Evolutionary conservation across 2,329 filamentous ascomycete genomes (phyloP), one percentile per base, ranked within the genome.

Genomic region (Corinectria fuckeliana): DNA sequence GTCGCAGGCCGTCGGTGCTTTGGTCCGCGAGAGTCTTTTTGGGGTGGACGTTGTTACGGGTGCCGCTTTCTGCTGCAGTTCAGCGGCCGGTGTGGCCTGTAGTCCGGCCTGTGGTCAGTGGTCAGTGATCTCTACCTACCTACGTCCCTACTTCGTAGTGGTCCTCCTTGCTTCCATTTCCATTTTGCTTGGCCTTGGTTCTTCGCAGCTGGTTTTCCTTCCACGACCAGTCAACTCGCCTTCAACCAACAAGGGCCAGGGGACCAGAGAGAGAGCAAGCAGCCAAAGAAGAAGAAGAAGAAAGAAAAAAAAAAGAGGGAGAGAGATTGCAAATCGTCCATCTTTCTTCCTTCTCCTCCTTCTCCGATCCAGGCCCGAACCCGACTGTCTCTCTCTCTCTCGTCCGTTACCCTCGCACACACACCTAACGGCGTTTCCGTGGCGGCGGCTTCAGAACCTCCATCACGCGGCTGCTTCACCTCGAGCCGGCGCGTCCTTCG

Each of bases 381-480:
- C 36, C 49, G 56, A 57, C 54, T 16, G 49, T 16, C 56, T 39
- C 36, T 42, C 38, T 25, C 55, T 28, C 42, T 39, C 54, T 38
- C 47, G 16, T 42, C 54, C 41, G 30, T 14, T 36, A 28, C 48
- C 20, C 41, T 42, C 42, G 34, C 26, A 41, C 39, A 41, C 49
- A 30, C 41, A 55, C 56, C 41, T 57, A 61, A 58, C 56, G 52
- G 45, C 45, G 49, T 53, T 58, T 47, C 56, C 39, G 55, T 61
- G 58, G 59, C 59, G 56, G 57, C 63, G 56, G 62, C 60, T 23
- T 44, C 23, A 21, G 16, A n/a, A 21, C 64, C 58, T 62, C 61
- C 50, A 56, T 59, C 60, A 60, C 62, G 58, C 63, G 61, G 58
- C 58, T 66, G 60, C 64, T 65, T 67, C 64, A 68, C 60, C 57